These are phyloP conservation scores for Alternaria solani DNA, from an alignment of 2,329 filamentous ascomycete species.

Conservation along the genomic window DNA sequence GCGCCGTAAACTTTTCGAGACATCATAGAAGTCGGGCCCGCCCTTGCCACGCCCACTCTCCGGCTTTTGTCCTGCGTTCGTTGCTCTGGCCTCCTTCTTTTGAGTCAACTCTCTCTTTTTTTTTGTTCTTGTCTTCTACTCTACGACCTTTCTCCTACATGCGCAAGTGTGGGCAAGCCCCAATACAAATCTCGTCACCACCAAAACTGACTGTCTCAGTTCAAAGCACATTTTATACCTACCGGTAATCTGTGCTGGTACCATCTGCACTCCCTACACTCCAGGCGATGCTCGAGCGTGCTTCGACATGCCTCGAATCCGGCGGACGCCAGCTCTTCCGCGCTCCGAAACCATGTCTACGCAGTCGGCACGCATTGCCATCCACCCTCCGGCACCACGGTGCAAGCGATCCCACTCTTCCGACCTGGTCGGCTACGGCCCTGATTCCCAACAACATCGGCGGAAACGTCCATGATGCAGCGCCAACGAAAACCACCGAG, in stretches of 20 bases:
- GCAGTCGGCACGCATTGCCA: conserved; percentile 61
- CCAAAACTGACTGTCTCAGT: conserved; percentile 14
- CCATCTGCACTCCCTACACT: conserved; percentile 29
- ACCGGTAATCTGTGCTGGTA: conserved; percentile 34
- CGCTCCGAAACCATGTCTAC: conserved; percentile 49
- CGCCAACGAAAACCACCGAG: conserved; percentile 10
- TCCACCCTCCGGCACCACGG: conserved; percentile 65
- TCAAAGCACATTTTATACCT: conserved; percentile 3
- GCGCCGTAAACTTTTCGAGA: conserved; percentile 35
- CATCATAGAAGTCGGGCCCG: conserved; percentile 23
- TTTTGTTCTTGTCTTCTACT: not conserved
- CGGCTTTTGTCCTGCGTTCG: conserved; percentile 8
- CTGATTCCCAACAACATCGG: conserved; percentile 11
- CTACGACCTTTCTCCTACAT: conserved; percentile 15
- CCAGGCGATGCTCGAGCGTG: conserved; percentile 65
- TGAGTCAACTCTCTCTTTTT: not conserved
- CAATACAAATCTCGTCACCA: conserved; percentile 1
- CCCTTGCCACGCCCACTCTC: conserved; percentile 21
- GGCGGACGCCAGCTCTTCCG: conserved; percentile 62
- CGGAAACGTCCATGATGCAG: conserved; percentile 22
- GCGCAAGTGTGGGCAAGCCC: conserved; percentile 25
- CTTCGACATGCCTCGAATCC: conserved; percentile 66
- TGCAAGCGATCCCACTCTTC: conserved; percentile 56
- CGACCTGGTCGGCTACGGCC: conserved; percentile 40
- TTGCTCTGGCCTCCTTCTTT: conserved; percentile 11